Base-by-base conservation (phyloP, 139 green algal species). In the Chlamydomonas schloesseri region DNA sequence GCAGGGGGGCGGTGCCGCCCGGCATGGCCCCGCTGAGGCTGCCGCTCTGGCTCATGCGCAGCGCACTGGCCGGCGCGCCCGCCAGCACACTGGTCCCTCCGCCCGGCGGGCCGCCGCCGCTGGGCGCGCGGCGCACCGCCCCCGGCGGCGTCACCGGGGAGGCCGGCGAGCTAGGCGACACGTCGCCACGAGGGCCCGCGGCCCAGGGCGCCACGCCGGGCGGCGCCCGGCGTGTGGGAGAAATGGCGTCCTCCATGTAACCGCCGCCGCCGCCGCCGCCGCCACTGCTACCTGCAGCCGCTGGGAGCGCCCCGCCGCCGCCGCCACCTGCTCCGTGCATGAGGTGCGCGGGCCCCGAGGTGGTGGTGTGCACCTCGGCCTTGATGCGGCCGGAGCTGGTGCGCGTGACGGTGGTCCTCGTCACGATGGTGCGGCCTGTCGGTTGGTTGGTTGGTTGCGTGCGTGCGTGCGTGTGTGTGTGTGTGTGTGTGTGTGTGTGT, bases 401-500 rank as follows among this genome's bases (percentile, higher is more conserved):
- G 46, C 79, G 79, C 1, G 79, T 85, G 65, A 85, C 79, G 2
- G 64, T 33, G 3, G 79, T 85, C 47, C 68, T 77, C 47, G 79
- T 85, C 28, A 57, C 47, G 33, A 76, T 69, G 65, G 65, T 85
- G 42, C 65, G 31, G 50, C 79, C 78, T 84, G 78, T 18, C 10
- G 29, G 62, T 28, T 26, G 28, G 28, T 10, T 2, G 20, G 69
- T 31, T 47, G 67, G 67, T 31, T 10, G 3, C 62, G 62, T 11
- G 62, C 13, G 24, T 31, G 33, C 20, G 26, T 13, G 67, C 2
- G 5, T 31, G 31, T 4, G 29, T 14, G 29, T 2, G 67, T 46
- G 62, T 3, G 28, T 28, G 17, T 29, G 57, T 15, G 26, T 26
- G 6, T 37, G 29, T 3, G 29, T 26, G 28, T 17, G 29, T 5